Evolutionary conservation across 495 filamentous ascomycete species (phyloP), one percentile per base, ranked within the genome.

Genomic region (Cryomyces antarcticus): DNA sequence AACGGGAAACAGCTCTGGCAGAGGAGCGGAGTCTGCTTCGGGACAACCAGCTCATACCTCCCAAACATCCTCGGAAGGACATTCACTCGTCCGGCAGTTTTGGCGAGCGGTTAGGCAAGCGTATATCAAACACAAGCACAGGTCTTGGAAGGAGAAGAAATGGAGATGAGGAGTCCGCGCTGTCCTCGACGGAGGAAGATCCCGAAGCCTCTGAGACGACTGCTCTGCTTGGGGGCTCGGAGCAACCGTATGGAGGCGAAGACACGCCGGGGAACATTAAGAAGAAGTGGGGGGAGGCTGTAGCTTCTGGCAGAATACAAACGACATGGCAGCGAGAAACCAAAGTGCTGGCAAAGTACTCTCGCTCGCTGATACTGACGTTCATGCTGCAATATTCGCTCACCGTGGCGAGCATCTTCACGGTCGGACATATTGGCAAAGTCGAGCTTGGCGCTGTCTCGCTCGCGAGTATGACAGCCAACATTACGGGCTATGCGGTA

Each of bases 291-390:
- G 78, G 84, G 43, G 76, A 79, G 33, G 81, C 82, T 2, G 81
- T 87, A 7, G 64, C 69, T 0, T 68, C 72, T 4, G 81, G 82
- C 6, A 62, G 68, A 45, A 80, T 92, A 47, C 73, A 80, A 40
- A 93, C 85, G 3, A 84, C 82, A 0, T 92, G 83, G 80, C 73
- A 75, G 50, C 71, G 82, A 45, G 85, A 93, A 62, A 69, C 76
- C 1, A 74, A 78, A 56, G 78, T 81, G 0, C 62, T 87, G 31
- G 52, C 57, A 4, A 64, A 61, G 50, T 78, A 77, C 49, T 67
- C 74, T 0, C 60, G 59, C 4, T 68, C 75, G 0, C 56, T 84
- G 7, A 71, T 79, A 40, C 47, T 79, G n/a, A 81, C 79, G 0
- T 82, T 82, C 52, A 33, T 80, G 7, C 62, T 84, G 10, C 80